Conservation (phyloP, 2,329 filamentous ascomycete species). For the Monilinia aucupariae region DNA sequence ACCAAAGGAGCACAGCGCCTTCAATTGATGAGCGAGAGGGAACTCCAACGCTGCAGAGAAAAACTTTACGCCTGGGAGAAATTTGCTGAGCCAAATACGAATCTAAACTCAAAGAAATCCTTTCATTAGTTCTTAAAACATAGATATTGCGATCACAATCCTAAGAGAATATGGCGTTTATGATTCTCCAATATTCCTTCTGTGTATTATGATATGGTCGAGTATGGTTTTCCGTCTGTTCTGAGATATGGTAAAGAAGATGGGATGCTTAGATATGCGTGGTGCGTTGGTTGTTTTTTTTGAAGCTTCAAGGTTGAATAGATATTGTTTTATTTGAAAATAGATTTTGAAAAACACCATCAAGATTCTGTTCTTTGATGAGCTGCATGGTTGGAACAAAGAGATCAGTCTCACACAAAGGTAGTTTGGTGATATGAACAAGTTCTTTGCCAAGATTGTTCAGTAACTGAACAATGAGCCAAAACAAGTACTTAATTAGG, state of each 20-base stretch:
- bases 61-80: neutral
- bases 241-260: neutral
- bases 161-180: neutral
- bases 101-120: neutral
- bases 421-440: too few relatives aligned
- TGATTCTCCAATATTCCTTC: neutral
- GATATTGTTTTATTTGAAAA: neutral
- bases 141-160: neutral
- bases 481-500: constrained; percentile 1
- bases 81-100: neutral
- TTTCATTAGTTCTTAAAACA: neutral
- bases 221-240: neutral
- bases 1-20: neutral
- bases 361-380: neutral
- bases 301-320: neutral
- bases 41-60: neutral
- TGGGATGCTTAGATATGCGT: neutral
- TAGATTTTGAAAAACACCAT: neutral
- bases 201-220: neutral
- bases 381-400: neutral
- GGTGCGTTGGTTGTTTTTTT: neutral
- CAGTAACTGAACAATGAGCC: neutral
- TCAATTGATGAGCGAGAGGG: neutral
- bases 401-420: too few relatives aligned
- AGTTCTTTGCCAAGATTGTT: neutral